A percentile compares a stretch with the other conserved stretches of the same genome.
These are phyloP conservation scores for Incumbomyces lentus DNA, from an alignment of 2,329 filamentous ascomycete genomes.

Conservation along the genomic window DNA sequence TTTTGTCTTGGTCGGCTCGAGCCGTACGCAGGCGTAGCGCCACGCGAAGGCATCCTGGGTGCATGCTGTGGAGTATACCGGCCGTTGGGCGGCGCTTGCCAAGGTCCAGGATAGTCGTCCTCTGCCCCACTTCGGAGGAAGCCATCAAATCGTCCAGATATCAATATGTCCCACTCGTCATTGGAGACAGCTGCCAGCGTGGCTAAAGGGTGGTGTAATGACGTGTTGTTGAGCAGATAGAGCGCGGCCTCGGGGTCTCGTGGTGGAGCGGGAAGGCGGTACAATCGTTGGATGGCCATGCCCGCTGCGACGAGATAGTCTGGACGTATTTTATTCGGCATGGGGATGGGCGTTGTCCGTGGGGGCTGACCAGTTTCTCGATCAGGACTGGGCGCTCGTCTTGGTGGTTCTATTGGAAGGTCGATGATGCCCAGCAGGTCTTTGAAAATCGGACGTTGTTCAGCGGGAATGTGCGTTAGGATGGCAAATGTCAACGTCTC, in stretches of 20 bases:
- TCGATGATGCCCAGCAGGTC: constrained; percentile 58
- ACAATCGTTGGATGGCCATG: constrained; percentile 72
- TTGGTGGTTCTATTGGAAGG: constrained; percentile 28
- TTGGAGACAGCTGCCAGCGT: constrained; percentile 79
- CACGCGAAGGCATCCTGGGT: background rate
- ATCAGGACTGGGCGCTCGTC: constrained; percentile 19
- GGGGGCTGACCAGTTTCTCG: constrained; percentile 27
- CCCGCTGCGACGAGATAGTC: constrained; percentile 66
- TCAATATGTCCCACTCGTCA: constrained; percentile 94
- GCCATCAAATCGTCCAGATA: constrained; percentile 86
- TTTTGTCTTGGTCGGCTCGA: constrained; percentile 14
- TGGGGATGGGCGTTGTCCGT: constrained; percentile 59
- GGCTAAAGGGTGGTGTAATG: constrained; percentile 74
- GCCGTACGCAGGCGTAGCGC: constrained; percentile 9
- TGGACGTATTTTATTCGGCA: constrained; percentile 50
- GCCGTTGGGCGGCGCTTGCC: constrained; percentile 22
- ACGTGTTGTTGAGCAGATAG: constrained; percentile 72
- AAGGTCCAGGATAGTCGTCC: constrained; percentile 26
- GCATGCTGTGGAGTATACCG: constrained; percentile 11
- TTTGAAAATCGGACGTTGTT: constrained; percentile 72
- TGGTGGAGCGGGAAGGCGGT: constrained; percentile 61
- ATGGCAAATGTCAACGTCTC: constrained; percentile 92
- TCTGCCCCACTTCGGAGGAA: constrained; percentile 92
- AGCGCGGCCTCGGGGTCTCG: constrained; percentile 78
- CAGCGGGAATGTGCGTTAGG: constrained; percentile 68